Conservation (phyloP, 805 yeast genomes). For the Lipomyces yamadae region DNA sequence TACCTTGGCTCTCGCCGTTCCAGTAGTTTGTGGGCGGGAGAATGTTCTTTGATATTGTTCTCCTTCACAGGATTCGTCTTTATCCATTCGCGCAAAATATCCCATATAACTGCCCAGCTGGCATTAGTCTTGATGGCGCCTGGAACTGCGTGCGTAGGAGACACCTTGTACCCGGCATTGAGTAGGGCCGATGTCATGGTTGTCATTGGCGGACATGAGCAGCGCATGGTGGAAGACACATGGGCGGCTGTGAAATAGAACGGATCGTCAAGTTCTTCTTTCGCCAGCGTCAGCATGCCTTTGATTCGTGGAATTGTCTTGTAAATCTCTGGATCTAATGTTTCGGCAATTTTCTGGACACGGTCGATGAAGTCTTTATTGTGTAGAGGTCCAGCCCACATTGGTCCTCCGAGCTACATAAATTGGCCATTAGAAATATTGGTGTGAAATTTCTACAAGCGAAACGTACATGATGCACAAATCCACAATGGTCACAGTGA, state of each 20-base stretch:
- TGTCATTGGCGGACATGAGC: slow-evolving; percentile 81
- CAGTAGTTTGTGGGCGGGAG: slow-evolving; percentile 46
- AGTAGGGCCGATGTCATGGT: slow-evolving; percentile 78
- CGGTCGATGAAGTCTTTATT: slow-evolving; percentile 66
- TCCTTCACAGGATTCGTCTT: slow-evolving; percentile 50
- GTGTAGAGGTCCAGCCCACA: slow-evolving; percentile 89
- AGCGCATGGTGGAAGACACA: slow-evolving; percentile 72
- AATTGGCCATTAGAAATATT: not conserved
- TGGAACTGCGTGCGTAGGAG: slow-evolving; percentile 86
- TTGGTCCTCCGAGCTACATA: slow-evolving; percentile 77
- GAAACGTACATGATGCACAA: slow-evolving; percentile 56
- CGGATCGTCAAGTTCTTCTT: slow-evolving; percentile 69
- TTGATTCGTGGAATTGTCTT: slow-evolving; percentile 82
- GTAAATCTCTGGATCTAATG: slow-evolving; percentile 61
- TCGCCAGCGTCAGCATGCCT: slow-evolving; percentile 90
- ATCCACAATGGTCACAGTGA: slow-evolving; percentile 72
- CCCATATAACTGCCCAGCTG: slow-evolving; percentile 79
- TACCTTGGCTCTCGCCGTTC: slow-evolving; percentile 36
- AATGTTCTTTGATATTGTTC: slow-evolving; percentile 41
- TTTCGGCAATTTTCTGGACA: slow-evolving; percentile 60
- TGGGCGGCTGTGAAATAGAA: slow-evolving; percentile 85
- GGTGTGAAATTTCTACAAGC: not conserved
- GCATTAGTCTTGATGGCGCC: slow-evolving; percentile 90
- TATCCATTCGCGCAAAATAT: slow-evolving; percentile 68
- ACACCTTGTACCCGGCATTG: slow-evolving; percentile 78